Evolutionary conservation across 768 basidiomycete species (phyloP).

Genomic region (Phanerochaete sordida): DNA sequence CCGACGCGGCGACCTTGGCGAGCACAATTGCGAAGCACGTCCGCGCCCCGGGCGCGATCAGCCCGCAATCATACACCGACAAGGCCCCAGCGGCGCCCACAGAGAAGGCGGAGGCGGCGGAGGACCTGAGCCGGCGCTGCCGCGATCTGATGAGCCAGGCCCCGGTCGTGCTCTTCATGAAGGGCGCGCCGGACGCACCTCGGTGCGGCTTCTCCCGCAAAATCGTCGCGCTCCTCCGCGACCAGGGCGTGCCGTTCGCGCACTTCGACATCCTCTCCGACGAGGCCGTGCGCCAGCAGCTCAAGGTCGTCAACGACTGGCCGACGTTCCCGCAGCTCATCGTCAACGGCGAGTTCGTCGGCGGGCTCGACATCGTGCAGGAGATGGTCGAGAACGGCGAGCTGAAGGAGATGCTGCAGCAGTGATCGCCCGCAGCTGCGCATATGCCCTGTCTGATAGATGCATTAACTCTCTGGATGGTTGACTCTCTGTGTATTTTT

Average conservation of each 20-base stretch:
- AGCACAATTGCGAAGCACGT: conserved; percentile 58
- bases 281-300: conserved; percentile 52
- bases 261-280: conserved; percentile 59
- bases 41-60: conserved; percentile 21
- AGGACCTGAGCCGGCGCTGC: conserved; percentile 66
- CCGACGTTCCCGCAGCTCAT: conserved; percentile 67
- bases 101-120: conserved; percentile 47
- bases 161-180: conserved; percentile 63
- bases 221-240: conserved; percentile 48
- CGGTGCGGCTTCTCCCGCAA: conserved; percentile 61
- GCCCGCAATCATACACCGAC: conserved; percentile 50
- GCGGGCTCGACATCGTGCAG: conserved; percentile 89
- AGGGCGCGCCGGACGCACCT: conserved; percentile 56
- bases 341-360: conserved; percentile 87
- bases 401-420: conserved; percentile 45
- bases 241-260: conserved; percentile 46
- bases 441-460: background rate
- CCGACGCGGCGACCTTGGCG: conserved; percentile 67
- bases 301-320: conserved; percentile 62
- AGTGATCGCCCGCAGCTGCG: background rate
- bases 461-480: background rate
- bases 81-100: conserved; percentile 31
- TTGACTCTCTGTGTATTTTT: background rate
- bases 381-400: conserved; percentile 87
- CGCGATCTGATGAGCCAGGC: conserved; percentile 69